These are phyloP conservation scores for Geranium rotundifolium DNA, from an alignment of 345 rosid species.

Conservation along the genomic window DNA sequence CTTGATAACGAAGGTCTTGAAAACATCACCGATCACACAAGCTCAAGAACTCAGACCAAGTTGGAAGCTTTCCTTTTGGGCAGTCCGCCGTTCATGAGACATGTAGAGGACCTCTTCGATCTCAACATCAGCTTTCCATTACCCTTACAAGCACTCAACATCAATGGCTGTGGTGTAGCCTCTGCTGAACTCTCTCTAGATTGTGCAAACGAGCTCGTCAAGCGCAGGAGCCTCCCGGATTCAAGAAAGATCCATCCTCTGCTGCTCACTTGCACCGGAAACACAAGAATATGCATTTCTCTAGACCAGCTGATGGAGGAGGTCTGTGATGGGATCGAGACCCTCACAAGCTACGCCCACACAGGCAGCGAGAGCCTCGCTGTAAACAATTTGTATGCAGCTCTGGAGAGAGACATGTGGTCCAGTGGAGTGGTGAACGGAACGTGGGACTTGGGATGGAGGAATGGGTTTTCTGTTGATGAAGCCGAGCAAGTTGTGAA, in stretches of 20 bases:
- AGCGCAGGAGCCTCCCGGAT: slow-evolving; percentile 34
- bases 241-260: slow-evolving; percentile 20
- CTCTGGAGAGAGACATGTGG: slow-evolving; percentile 46
- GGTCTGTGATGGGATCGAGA: slow-evolving; percentile 35
- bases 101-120: slow-evolving; percentile 37
- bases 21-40: slow-evolving; percentile 3
- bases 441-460: slow-evolving; percentile 79
- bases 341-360: slow-evolving; percentile 30
- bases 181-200: slow-evolving; percentile 39
- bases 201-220: slow-evolving; percentile 52
- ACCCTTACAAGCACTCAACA: slow-evolving; percentile 6
- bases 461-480: slow-evolving; percentile 35
- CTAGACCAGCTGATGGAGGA: slow-evolving; percentile 49
- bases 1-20: slow-evolving; percentile 3
- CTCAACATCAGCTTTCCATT: slow-evolving; percentile 17
- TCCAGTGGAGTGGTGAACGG: slow-evolving; percentile 38
- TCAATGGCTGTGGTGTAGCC: slow-evolving; percentile 6
- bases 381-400: slow-evolving; percentile 24
- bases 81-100: slow-evolving; percentile 35
- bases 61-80: slow-evolving; percentile 35
- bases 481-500: slow-evolving; percentile 43
- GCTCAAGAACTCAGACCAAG: slow-evolving; percentile 13
- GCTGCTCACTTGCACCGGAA: slow-evolving; percentile 8
- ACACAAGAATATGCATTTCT: slow-evolving; percentile 18
- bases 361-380: slow-evolving; percentile 14